These are phyloP conservation scores for Mrakiaceae sp. DNA, from an alignment of 1,284 basidiomycete genomes.

Conservation along the genomic window DNA sequence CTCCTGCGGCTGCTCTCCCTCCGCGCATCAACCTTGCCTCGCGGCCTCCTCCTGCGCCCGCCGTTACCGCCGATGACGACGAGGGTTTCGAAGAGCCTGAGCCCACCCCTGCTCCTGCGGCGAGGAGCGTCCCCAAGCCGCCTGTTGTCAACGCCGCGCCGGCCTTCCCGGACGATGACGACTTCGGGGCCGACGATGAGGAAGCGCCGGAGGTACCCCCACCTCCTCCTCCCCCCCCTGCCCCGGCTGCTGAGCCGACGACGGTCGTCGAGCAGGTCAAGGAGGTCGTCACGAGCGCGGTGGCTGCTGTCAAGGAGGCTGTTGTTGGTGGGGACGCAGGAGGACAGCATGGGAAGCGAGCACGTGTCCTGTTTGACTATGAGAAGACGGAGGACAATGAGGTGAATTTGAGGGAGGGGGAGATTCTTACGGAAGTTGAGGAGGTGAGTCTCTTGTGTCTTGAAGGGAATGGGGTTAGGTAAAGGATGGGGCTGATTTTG, in stretches of 20 bases:
- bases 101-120: slow-evolving; percentile 21
- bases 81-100: slow-evolving; percentile 30
- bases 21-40: no score
- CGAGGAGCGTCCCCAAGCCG: slow-evolving; percentile 20
- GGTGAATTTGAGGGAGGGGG: slow-evolving; percentile 64
- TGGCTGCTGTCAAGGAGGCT: no score
- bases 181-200: slow-evolving; percentile 2
- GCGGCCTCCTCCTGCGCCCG: slow-evolving; percentile 18
- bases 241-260: slow-evolving; percentile 6
- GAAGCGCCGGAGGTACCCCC: slow-evolving; percentile 10
- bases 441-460: no score
- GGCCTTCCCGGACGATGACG: slow-evolving; percentile 11
- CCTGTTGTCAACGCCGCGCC: slow-evolving; percentile 16
- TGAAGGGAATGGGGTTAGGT: no score
- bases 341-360: slow-evolving; percentile 28
- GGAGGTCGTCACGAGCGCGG: neutral
- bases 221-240: slow-evolving; percentile 14
- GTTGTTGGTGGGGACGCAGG: neutral
- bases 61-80: slow-evolving; percentile 26
- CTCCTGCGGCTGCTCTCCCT: slow-evolving; percentile 21
- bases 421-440: slow-evolving; percentile 68
- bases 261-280: neutral
- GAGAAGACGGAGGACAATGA: slow-evolving; percentile 60
- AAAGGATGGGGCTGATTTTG: no score
- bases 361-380: slow-evolving; percentile 59